phyloP scores from a whole-genome alignment of 192 early-diverging fungal genomes.

The Coemansia pectinata region DNA sequence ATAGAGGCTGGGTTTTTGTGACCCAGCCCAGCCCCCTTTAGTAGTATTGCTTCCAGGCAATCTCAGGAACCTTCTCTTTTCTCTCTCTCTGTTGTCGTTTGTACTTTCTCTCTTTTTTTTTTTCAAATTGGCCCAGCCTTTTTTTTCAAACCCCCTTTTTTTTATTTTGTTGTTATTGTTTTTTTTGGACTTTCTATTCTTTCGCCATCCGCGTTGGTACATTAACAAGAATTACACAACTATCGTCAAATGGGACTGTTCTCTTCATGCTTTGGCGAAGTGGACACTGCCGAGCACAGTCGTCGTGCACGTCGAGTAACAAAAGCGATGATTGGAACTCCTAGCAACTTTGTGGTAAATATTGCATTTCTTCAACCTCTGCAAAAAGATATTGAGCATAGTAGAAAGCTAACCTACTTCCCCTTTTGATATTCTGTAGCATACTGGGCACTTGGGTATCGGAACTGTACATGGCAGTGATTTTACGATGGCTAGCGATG shows the following conservation, averaged over 20 bases:
- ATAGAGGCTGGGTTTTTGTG: not conserved
- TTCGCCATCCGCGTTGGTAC: not conserved
- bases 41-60: not conserved
- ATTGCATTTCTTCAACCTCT: not conserved
- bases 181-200: not conserved
- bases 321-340: slow-evolving; percentile 54
- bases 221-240: slow-evolving; percentile 1
- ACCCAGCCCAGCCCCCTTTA: not conserved
- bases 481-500: slow-evolving; percentile 30
- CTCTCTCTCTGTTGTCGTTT: not conserved
- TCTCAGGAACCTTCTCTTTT: not conserved
- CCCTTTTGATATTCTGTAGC: slow-evolving; percentile 28
- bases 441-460: slow-evolving; percentile 54
- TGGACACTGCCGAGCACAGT: slow-evolving; percentile 15
- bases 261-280: slow-evolving; percentile 51
- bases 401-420: not conserved
- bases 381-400: not conserved
- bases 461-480: slow-evolving; percentile 33
- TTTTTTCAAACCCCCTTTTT: not conserved
- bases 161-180: not conserved
- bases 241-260: slow-evolving; percentile 43
- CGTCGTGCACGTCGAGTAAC: slow-evolving; percentile 32
- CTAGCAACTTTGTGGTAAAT: slow-evolving; percentile 55
- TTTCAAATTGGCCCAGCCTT: not conserved
- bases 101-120: not conserved